Conservation (phyloP, 805 yeast genomes). For the Wickerhamiella kurtzmanii region DNA sequence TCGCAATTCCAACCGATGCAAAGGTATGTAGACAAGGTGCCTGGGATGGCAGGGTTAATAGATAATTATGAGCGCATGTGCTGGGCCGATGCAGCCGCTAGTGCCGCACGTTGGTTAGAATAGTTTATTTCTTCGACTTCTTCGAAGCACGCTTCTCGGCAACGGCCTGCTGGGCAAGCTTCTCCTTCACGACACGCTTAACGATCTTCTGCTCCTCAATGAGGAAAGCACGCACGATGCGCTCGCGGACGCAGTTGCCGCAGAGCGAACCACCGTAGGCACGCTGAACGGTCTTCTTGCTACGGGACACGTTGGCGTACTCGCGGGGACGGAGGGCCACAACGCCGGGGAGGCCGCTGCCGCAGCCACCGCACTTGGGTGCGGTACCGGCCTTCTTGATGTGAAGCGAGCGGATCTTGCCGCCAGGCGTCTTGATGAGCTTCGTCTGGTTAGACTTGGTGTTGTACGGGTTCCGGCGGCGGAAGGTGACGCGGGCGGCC, state of each 20-base stretch:
- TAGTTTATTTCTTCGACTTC: constrained; percentile 22
- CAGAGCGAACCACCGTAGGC: constrained; percentile 99
- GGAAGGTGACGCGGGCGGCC: constrained; percentile 99
- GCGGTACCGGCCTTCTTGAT: constrained; percentile 80
- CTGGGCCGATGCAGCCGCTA: not conserved
- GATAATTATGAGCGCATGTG: not conserved
- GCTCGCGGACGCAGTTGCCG: constrained; percentile 94
- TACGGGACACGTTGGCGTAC: constrained; percentile 88
- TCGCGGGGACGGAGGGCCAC: constrained; percentile 96
- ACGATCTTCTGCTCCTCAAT: constrained; percentile 99
- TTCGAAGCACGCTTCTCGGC: constrained; percentile 20
- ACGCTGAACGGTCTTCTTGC: constrained; percentile 97
- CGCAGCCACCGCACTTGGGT: constrained; percentile 52
- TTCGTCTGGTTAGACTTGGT: constrained; percentile 98
- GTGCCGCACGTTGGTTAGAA: too few species aligned
- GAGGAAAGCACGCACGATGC: constrained; percentile 98
- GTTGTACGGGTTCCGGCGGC: constrained; percentile 99
- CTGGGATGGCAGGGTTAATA: not conserved
- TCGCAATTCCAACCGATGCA: too few species aligned
- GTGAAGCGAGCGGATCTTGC: constrained; percentile 96
- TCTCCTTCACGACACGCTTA: constrained; percentile 97
- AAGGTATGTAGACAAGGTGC: too few species aligned
- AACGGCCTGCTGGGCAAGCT: constrained; percentile 75
- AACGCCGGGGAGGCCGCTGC: constrained; percentile 66
- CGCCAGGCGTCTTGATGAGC: constrained; percentile 99